Evolutionary conservation across 345 rosid genomes (phyloP).

Genomic region (Hirschfeldia incana): DNA sequence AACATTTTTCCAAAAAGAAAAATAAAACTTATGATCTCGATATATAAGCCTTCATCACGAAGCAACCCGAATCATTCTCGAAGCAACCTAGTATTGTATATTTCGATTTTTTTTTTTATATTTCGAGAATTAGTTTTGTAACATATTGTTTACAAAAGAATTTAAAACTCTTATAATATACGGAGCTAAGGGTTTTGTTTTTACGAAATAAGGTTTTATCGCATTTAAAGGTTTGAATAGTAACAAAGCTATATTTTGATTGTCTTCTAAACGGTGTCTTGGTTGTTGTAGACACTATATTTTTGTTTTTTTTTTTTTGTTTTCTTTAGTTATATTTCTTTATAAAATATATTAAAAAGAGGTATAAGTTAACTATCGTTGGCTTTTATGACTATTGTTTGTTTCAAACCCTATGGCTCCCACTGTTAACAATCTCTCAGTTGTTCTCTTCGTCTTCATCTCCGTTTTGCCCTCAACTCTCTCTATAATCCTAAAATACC

Average conservation of each 20-base stretch:
- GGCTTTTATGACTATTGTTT: background rate
- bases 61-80: constrained; percentile 5
- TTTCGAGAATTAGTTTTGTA: background rate
- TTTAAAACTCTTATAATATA: background rate
- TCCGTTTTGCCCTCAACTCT: constrained; percentile 39
- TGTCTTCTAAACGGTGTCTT: background rate
- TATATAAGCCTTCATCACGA: background rate
- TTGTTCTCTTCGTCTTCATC: constrained; percentile 32
- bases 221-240: background rate
- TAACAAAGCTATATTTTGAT: background rate
- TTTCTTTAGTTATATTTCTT: background rate
- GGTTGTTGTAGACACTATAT: background rate
- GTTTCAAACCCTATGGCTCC: constrained; percentile 30
- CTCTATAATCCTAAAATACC: constrained; percentile 57
- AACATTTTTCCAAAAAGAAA: background rate
- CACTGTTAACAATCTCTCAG: constrained; percentile 4
- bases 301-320: background rate
- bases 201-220: background rate
- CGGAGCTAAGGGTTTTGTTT: background rate
- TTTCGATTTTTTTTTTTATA: too few species aligned
- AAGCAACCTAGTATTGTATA: constrained; percentile 1
- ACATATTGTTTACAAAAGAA: background rate
- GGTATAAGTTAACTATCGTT: background rate
- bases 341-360: background rate
- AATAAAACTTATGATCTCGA: background rate